A percentile compares a stretch with the other conserved stretches of the same genome.
These are phyloP conservation scores for Penicillium diatomitis DNA, from an alignment of 495 filamentous ascomycete species.

Conservation along the genomic window DNA sequence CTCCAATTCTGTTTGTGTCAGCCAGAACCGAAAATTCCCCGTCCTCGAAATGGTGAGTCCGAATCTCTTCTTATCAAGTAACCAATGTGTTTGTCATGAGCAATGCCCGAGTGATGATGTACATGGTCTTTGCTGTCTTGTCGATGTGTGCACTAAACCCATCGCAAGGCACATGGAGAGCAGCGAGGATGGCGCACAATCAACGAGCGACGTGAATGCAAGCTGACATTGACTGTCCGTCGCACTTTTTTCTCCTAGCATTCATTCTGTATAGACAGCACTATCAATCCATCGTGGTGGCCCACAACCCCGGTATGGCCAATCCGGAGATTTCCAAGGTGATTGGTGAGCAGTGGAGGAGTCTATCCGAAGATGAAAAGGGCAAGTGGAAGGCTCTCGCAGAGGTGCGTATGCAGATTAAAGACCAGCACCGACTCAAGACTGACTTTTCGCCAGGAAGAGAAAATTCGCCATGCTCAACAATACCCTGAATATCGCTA, in stretches of 20 bases:
- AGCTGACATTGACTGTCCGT: background rate
- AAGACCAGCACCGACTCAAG: background rate
- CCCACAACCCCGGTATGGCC: constrained; percentile 75
- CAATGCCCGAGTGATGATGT: too few relatives aligned
- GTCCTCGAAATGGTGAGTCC: constrained; percentile 87
- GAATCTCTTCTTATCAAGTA: too few relatives aligned
- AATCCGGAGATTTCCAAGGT: constrained; percentile 99
- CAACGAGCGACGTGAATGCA: background rate
- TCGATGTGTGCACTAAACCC: constrained; percentile 3
- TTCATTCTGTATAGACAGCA: constrained; percentile 98
- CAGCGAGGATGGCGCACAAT: background rate
- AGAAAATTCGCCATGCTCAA: constrained; percentile 81
- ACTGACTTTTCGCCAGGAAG: constrained; percentile 47
- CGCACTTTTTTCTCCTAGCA: constrained; percentile 45
- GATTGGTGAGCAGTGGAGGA: constrained; percentile 87
- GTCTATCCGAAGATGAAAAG: constrained; percentile 65
- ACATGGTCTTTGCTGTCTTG: background rate
- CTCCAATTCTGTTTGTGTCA: constrained; percentile 83
- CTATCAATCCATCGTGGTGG: constrained; percentile 72
- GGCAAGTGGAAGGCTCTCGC: constrained; percentile 83
- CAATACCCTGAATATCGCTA: constrained; percentile 93
- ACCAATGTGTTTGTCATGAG: too few relatives aligned
- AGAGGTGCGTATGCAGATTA: constrained; percentile 44
- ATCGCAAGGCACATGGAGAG: constrained; percentile 1
- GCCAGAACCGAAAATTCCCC: constrained; percentile 83